Percentiles rank a stretch among this genome's conserved stretches.
Evolutionary conservation across 2,329 filamentous ascomycete genomes (phyloP).

Genomic region (Davidsoniella eucalypti): DNA sequence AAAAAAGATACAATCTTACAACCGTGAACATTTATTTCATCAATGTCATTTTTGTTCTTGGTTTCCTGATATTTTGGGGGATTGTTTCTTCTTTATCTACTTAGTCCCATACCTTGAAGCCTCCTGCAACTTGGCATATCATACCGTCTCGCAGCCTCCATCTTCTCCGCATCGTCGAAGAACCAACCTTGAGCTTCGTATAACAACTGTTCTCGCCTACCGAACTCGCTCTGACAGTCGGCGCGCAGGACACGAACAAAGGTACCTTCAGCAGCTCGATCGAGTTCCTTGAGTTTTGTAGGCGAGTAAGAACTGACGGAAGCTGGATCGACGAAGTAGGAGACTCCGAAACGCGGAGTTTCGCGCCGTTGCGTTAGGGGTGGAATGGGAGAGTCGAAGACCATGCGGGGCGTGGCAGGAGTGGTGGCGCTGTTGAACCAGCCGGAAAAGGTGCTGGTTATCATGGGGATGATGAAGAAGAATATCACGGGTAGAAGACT

Average conservation of each 20-base stretch:
- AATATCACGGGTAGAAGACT: slow-evolving; percentile 77
- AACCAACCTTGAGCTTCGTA: slow-evolving; percentile 82
- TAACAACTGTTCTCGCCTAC: slow-evolving; percentile 46
- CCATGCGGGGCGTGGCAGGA: slow-evolving; percentile 44
- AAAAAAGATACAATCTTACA: neutral
- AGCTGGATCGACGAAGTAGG: slow-evolving; percentile 70
- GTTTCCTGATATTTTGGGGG: neutral
- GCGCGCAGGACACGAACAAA: slow-evolving; percentile 51
- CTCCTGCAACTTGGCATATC: slow-evolving; percentile 37
- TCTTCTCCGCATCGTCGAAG: slow-evolving; percentile 61
- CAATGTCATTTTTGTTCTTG: neutral
- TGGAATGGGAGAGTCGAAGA: slow-evolving; percentile 53
- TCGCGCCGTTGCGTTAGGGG: slow-evolving; percentile 61
- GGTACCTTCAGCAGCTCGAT: slow-evolving; percentile 58
- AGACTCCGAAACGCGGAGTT: slow-evolving; percentile 53
- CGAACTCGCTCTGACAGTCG: slow-evolving; percentile 60
- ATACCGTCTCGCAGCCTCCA: slow-evolving; percentile 47
- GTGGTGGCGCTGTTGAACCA: slow-evolving; percentile 28
- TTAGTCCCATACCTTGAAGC: slow-evolving; percentile 27
- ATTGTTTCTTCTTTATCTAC: slow-evolving; percentile 12
- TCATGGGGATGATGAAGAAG: slow-evolving; percentile 69
- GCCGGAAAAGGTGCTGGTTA: slow-evolving; percentile 62
- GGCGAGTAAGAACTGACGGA: slow-evolving; percentile 57
- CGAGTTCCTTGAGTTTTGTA: slow-evolving; percentile 56
- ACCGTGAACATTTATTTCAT: neutral